Evolutionary conservation across 2,329 filamentous ascomycete species (phyloP).

Genomic region (Macroventuria anomochaeta): DNA sequence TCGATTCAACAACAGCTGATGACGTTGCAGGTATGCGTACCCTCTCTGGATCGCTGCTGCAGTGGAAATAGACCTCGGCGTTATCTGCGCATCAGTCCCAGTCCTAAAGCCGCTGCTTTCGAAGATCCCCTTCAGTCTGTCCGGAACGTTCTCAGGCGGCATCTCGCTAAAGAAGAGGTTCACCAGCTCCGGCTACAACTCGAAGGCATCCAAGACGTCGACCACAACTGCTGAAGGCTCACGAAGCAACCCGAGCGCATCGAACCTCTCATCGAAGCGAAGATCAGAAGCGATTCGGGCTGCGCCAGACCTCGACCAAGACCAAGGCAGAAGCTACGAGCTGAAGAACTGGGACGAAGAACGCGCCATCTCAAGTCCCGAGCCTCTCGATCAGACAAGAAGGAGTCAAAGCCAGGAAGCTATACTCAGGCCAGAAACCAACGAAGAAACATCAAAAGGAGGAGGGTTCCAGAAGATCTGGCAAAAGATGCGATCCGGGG

Average conservation of each 20-base stretch:
- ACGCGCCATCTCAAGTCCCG: conserved; percentile 3
- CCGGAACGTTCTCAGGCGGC: conserved; percentile 22
- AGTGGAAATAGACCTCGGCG: conserved; percentile 55
- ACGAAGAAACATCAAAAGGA: not conserved
- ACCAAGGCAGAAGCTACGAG: conserved; percentile 31
- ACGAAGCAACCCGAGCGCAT: not conserved
- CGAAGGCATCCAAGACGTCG: conserved; percentile 10
- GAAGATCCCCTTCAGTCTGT: conserved; percentile 35
- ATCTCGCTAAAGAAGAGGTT: conserved; percentile 21
- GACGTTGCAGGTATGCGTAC: conserved; percentile 38
- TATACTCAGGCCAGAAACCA: conserved; percentile 4
- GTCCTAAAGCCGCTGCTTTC: conserved; percentile 39
- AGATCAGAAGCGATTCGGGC: conserved; percentile 21
- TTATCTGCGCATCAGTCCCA: conserved; percentile 47
- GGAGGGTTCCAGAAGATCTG: conserved; percentile 15
- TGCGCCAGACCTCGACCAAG: conserved; percentile 19
- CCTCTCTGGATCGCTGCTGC: conserved; percentile 56
- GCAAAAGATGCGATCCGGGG: conserved; percentile 19
- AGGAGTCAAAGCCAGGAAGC: conserved; percentile 18
- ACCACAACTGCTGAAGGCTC: not conserved
- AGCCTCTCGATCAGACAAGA: not conserved
- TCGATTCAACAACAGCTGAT: not conserved
- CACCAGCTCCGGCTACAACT: conserved; percentile 3
- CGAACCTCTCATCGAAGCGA: conserved; percentile 21
- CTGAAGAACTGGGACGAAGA: conserved; percentile 33